Evolutionary conservation across 208 protist species (phyloP).

Genomic region (Trichomonas vaginalis): DNA sequence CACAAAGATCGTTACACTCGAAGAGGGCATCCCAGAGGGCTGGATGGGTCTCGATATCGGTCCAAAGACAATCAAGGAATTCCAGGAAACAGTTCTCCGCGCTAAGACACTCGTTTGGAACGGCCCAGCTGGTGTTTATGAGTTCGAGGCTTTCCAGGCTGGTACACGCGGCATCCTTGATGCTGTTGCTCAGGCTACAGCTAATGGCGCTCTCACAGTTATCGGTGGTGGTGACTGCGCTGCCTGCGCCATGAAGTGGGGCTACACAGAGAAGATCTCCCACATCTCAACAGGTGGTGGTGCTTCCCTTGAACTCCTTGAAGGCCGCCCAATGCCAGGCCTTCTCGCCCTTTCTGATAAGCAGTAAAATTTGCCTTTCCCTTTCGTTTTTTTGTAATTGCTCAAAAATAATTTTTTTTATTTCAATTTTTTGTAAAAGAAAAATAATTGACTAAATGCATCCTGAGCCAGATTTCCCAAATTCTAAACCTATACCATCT

Average conservation of each 20-base stretch:
- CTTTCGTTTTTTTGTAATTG: too few species aligned
- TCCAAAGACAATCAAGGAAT: conserved; percentile 32
- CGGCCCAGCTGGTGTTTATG: conserved; percentile 43
- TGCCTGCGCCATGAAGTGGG: conserved; percentile 22
- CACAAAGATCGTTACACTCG: conserved; percentile 21
- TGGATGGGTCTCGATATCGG: conserved; percentile 52
- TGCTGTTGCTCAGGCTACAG: conserved; percentile 30
- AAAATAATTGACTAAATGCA: too few species aligned
- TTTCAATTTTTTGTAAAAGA: too few species aligned
- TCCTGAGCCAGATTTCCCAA: too few species aligned
- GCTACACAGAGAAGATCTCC: conserved; percentile 59
- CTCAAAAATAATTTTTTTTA: too few species aligned
- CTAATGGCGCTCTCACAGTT: conserved; percentile 26
- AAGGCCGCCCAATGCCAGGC: conserved; percentile 59
- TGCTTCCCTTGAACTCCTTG: conserved; percentile 92
- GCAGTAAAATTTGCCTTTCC: too few species aligned
- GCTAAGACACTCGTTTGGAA: conserved; percentile 43
- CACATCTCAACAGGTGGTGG: conserved; percentile 96
- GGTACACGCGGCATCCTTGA: conserved; percentile 34
- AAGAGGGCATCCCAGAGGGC: conserved; percentile 41
- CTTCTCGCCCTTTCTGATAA: conserved; percentile 21
- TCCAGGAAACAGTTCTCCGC: neutral
- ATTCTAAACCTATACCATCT: too few species aligned
- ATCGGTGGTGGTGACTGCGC: conserved; percentile 37
- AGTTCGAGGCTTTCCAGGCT: conserved; percentile 30